Evolutionary conservation across 2,329 filamentous ascomycete genomes (phyloP).

Genomic region (Canariomyces notabilis): DNA sequence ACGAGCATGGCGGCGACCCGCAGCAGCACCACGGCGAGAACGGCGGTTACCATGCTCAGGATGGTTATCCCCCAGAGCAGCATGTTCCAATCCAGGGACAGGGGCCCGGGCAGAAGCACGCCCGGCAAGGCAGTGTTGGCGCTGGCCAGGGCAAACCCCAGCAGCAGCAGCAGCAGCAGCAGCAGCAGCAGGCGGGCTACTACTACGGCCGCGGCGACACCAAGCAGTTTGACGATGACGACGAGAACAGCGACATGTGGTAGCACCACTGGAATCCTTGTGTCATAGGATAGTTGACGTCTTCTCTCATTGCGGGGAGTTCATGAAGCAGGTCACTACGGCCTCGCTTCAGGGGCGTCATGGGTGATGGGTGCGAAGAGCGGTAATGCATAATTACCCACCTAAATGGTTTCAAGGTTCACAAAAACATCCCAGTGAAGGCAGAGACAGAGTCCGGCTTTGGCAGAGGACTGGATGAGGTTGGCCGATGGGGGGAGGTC

Average conservation of each 20-base stretch:
- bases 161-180: background rate
- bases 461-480: no score
- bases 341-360: no score
- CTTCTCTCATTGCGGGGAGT: no score
- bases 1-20: conserved; percentile 28
- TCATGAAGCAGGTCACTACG: no score
- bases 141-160: background rate
- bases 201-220: conserved; percentile 17
- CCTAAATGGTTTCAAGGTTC: no score
- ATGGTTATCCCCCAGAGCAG: background rate
- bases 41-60: conserved; percentile 7
- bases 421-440: no score
- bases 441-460: no score
- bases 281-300: background rate
- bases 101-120: conserved; percentile 5
- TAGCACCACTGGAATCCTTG: conserved; percentile 18
- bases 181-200: conserved; percentile 9
- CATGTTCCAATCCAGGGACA: conserved; percentile 10
- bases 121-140: conserved; percentile 6
- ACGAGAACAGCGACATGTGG: conserved; percentile 24
- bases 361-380: no score
- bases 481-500: no score
- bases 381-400: no score
- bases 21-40: conserved; percentile 12
- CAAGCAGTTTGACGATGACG: conserved; percentile 14